Conservation (phyloP, 2,329 filamentous ascomycete species). For the Blastomyces parvus region DNA sequence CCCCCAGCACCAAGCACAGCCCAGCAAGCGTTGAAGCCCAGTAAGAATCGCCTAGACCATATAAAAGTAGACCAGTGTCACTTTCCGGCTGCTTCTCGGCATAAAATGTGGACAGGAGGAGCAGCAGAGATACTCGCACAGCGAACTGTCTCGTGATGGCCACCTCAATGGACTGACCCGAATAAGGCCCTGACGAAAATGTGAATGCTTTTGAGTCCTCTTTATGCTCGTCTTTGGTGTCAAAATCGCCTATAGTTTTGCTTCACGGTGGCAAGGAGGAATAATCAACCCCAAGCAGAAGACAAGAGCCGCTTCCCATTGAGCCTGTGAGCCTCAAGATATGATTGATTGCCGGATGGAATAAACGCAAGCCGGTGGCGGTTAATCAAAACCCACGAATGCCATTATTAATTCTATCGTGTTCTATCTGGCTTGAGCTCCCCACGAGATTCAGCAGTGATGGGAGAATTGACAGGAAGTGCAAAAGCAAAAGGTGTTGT, state of each 20-base stretch:
- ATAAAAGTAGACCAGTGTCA: not conserved
- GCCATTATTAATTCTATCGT: conserved; percentile 8
- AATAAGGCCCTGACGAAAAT: not conserved
- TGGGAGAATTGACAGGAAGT: not conserved
- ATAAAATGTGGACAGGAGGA: not conserved
- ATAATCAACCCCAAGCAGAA: not conserved
- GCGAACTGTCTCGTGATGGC: not conserved
- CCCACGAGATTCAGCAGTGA: not conserved
- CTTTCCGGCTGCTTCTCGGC: not conserved
- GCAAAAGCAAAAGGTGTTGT: not conserved
- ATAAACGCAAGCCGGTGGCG: not conserved
- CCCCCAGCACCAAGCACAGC: not conserved
- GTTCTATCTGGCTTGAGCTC: conserved; percentile 3
- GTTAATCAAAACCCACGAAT: not conserved
- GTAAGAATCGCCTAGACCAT: not conserved
- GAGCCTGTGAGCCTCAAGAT: not conserved
- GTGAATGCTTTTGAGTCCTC: not conserved
- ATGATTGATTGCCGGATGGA: not conserved
- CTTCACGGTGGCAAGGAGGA: not conserved
- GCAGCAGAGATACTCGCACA: not conserved
- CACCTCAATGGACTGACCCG: too few relatives aligned
- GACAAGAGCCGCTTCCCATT: not conserved
- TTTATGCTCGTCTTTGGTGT: not conserved
- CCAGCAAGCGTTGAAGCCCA: not conserved
- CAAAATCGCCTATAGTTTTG: not conserved